These are phyloP conservation scores for Yamadazyma trypodendri DNA, from an alignment of 1,139 yeast species.

Conservation along the genomic window DNA sequence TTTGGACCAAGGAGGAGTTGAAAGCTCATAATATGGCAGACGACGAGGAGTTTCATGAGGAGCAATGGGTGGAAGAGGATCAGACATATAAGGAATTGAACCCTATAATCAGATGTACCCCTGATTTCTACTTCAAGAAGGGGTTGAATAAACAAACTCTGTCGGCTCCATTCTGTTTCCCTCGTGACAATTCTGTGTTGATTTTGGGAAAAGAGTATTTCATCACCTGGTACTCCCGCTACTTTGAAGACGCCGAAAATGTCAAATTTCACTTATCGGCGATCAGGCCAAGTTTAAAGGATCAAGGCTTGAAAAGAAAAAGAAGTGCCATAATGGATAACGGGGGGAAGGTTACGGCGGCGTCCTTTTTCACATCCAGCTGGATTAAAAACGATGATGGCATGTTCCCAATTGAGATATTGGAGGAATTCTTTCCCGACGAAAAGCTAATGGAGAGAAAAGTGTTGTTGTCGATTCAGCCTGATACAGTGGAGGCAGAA, in stretches of 20 bases:
- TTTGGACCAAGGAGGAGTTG: constrained; percentile 55
- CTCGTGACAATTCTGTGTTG: constrained; percentile 57
- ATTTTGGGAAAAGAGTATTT: constrained; percentile 65
- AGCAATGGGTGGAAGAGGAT: constrained; percentile 60
- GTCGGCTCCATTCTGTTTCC: constrained; percentile 82
- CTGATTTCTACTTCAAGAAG: constrained; percentile 65
- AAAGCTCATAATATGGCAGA: constrained; percentile 71
- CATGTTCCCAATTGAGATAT: constrained; percentile 55
- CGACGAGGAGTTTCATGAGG: constrained; percentile 56
- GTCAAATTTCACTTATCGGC: constrained; percentile 69
- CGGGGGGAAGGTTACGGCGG: constrained; percentile 40
- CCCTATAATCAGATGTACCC: constrained; percentile 84
- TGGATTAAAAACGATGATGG: constrained; percentile 73
- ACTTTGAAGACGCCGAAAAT: constrained; percentile 51
- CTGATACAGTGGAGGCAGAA: constrained; percentile 62
- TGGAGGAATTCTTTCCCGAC: constrained; percentile 56
- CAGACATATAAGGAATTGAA: constrained; percentile 64
- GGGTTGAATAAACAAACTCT: constrained; percentile 55
- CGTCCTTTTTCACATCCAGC: constrained; percentile 62
- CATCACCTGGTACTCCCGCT: constrained; percentile 75
- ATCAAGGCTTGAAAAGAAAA: constrained; percentile 58
- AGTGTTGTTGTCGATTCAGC: constrained; percentile 65
- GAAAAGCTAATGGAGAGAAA: constrained; percentile 45
- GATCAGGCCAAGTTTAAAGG: constrained; percentile 52
- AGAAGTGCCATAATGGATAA: constrained; percentile 37